Evolutionary conservation across 306 rosid species (phyloP).

Genomic region (Prinsepia uniflora): DNA sequence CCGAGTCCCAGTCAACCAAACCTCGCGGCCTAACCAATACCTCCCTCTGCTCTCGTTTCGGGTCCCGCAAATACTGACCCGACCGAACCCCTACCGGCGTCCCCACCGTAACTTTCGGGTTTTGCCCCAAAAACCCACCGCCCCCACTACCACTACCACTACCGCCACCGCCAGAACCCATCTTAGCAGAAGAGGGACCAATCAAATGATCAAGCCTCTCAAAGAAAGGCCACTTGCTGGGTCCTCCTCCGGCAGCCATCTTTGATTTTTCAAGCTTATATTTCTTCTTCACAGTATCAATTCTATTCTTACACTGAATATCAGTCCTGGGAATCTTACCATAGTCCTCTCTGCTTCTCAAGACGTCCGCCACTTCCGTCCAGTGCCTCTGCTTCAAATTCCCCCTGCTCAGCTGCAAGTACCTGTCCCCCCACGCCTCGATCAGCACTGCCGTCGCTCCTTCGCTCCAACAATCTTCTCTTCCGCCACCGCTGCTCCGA

Average conservation of each 20-base stretch:
- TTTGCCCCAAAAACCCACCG: conserved; percentile 12
- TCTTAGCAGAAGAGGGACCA: conserved; percentile 60
- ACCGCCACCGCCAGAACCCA: conserved; percentile 19
- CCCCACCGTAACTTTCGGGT: conserved; percentile 58
- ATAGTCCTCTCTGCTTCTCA: conserved; percentile 69
- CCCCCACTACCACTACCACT: conserved; percentile 18
- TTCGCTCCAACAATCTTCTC: conserved; percentile 99
- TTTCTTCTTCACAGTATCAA: conserved; percentile 96
- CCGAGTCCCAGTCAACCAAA: conserved; percentile 34
- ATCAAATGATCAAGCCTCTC: conserved; percentile 62
- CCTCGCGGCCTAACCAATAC: conserved; percentile 31
- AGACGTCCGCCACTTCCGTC: conserved; percentile 95
- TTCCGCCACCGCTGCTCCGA: conserved; percentile 59
- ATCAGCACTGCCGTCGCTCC: conserved; percentile 89
- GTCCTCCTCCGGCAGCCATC: conserved; percentile 49
- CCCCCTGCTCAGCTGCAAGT: conserved; percentile 85
- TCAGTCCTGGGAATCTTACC: conserved; percentile 69
- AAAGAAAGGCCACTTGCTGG: conserved; percentile 81
- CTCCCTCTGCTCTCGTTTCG: conserved; percentile 26
- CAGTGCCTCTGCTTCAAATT: conserved; percentile 97
- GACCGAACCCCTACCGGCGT: conserved; percentile 60
- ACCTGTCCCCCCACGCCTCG: conserved; percentile 98
- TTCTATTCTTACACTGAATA: conserved; percentile 93
- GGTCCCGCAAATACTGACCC: conserved; percentile 36
- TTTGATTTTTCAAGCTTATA: conserved; percentile 83